Percentiles rank a stretch among this genome's conserved stretches.
These are phyloP conservation scores for Arabis hirsuta DNA, from an alignment of 345 rosid genomes.

Conservation along the genomic window DNA sequence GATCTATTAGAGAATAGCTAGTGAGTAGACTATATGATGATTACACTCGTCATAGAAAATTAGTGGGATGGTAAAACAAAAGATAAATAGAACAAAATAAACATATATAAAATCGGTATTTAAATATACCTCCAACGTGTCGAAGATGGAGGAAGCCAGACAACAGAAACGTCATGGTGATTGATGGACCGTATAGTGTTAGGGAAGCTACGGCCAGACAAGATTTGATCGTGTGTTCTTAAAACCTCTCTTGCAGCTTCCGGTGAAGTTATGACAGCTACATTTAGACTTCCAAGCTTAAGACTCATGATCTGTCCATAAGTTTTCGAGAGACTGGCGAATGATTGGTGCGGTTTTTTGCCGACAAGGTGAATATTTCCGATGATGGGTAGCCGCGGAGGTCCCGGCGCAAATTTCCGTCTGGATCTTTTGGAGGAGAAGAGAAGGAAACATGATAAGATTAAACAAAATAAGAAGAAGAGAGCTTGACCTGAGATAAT, in stretches of 20 bases:
- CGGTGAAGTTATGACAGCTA: slow-evolving; percentile 39
- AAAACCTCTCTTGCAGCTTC: slow-evolving; percentile 41
- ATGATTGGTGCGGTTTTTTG: slow-evolving; percentile 42
- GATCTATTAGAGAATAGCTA: too few species aligned
- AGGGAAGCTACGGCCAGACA: slow-evolving; percentile 33
- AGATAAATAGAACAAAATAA: too few species aligned
- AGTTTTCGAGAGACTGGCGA: slow-evolving; percentile 46
- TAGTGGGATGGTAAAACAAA: too few species aligned
- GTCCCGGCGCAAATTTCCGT: slow-evolving; percentile 39
- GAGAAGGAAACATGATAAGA: slow-evolving; percentile 26
- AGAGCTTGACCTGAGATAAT: slow-evolving; percentile 6
- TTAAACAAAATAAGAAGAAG: slow-evolving; percentile 20
- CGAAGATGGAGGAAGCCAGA: slow-evolving; percentile 37
- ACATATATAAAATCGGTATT: background rate
- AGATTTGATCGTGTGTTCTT: slow-evolving; percentile 43
- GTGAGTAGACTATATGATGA: too few species aligned
- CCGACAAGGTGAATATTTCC: slow-evolving; percentile 55
- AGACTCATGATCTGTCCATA: slow-evolving; percentile 55
- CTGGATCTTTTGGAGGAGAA: slow-evolving; percentile 13
- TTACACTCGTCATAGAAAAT: too few species aligned
- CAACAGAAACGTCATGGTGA: slow-evolving; percentile 39
- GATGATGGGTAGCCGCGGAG: slow-evolving; percentile 44
- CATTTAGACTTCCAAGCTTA: slow-evolving; percentile 34
- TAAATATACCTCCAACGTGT: slow-evolving; percentile 47
- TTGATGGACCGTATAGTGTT: slow-evolving; percentile 21